Evolutionary conservation across 768 basidiomycete species (phyloP).

Genomic region (Boletus edulis): DNA sequence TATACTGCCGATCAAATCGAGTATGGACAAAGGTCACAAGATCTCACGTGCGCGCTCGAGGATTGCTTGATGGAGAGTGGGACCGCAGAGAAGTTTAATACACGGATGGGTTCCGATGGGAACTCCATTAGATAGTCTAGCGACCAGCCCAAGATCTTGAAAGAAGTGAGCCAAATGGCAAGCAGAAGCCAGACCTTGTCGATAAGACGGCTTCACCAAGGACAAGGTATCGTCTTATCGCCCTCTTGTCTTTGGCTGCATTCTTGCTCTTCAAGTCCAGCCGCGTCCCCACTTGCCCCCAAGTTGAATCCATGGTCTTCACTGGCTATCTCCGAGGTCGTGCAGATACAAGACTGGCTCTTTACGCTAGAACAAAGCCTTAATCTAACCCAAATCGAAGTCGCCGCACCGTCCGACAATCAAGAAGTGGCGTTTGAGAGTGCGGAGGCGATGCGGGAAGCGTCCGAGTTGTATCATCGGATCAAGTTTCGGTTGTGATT

Average conservation of each 20-base stretch:
- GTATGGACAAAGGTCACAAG: too few relatives aligned
- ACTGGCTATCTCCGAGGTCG: constrained; percentile 43
- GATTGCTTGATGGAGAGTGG: neutral
- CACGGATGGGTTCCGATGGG: constrained; percentile 6
- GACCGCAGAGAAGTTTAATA: too few relatives aligned
- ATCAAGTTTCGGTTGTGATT: constrained; percentile 32
- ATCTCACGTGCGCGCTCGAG: too few relatives aligned
- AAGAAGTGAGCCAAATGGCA: too few relatives aligned
- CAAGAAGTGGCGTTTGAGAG: constrained; percentile 25
- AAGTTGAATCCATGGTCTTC: constrained; percentile 55
- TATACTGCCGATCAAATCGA: too few relatives aligned
- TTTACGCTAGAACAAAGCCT: constrained; percentile 37
- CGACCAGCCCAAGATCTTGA: too few relatives aligned
- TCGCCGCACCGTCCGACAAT: constrained; percentile 44
- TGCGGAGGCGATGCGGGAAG: constrained; percentile 39
- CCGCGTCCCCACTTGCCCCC: constrained; percentile 40
- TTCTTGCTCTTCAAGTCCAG: constrained; percentile 12
- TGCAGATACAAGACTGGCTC: constrained; percentile 46
- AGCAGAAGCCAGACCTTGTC: constrained; percentile 6
- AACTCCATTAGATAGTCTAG: too few relatives aligned
- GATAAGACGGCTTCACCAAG: constrained; percentile 1
- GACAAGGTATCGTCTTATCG: constrained; percentile 14
- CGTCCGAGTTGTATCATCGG: constrained; percentile 39
- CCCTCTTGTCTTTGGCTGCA: constrained; percentile 8
- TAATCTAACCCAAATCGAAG: constrained; percentile 44